Evolutionary conservation across 495 filamentous ascomycete species (phyloP).

Genomic region (Aspergillus funiculosus): DNA sequence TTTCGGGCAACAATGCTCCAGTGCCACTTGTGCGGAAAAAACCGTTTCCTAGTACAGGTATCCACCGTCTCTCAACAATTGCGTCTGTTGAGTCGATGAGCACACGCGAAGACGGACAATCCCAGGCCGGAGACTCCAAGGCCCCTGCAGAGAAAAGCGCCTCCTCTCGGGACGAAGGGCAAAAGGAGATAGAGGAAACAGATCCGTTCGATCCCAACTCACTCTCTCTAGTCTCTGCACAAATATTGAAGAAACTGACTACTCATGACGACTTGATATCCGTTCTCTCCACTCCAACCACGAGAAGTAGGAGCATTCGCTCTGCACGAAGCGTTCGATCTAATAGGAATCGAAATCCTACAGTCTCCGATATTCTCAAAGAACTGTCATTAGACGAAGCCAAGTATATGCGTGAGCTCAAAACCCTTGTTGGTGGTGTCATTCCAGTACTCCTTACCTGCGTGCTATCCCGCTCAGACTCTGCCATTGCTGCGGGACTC

Average conservation of each 20-base stretch:
- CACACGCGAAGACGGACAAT: constrained; percentile 33
- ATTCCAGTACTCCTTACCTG: constrained; percentile 87
- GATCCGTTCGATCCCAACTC: constrained; percentile 43
- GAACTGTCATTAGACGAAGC: constrained; percentile 80
- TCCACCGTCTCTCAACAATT: constrained; percentile 70
- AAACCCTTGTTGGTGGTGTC: constrained; percentile 90
- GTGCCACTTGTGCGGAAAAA: constrained; percentile 39
- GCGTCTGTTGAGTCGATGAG: constrained; percentile 58
- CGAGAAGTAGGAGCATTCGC: constrained; percentile 58
- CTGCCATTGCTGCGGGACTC: constrained; percentile 60
- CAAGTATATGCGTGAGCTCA: constrained; percentile 88
- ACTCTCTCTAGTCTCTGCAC: constrained; percentile 40
- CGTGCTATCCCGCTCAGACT: constrained; percentile 68
- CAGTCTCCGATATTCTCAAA: constrained; percentile 65
- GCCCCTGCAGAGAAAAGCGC: constrained; percentile 12
- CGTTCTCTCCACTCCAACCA: constrained; percentile 71
- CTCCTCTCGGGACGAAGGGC: constrained; percentile 18
- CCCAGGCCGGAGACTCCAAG: constrained; percentile 6
- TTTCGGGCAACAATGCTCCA: constrained; percentile 36
- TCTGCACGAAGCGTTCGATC: constrained; percentile 70
- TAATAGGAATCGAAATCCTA: constrained; percentile 58
- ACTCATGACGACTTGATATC: constrained; percentile 93
- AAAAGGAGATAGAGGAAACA: constrained; percentile 31
- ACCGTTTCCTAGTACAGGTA: constrained; percentile 57
- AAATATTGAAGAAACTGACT: constrained; percentile 67